Conservation (phyloP, 768 basidiomycete species). For the Mrakia gelida region DNA sequence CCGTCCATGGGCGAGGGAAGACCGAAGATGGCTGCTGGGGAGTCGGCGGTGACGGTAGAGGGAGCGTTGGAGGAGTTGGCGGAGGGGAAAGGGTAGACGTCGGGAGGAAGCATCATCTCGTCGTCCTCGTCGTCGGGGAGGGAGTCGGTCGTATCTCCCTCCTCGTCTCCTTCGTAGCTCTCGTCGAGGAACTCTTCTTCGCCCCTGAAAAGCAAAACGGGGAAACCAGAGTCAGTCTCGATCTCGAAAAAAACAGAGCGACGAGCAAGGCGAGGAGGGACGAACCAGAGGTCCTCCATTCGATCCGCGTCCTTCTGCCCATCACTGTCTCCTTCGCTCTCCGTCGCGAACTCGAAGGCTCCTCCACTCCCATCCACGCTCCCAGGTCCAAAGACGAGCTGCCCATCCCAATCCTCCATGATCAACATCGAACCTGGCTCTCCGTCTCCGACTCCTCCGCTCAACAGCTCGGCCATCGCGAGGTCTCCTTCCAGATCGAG, state of each 20-base stretch:
- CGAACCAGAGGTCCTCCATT: conserved; percentile 31
- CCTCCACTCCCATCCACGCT: conserved; percentile 13
- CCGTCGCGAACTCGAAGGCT: conserved; percentile 29
- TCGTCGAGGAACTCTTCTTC: conserved; percentile 25
- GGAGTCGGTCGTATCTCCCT: conserved; percentile 32
- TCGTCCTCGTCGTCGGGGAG: conserved; percentile 31
- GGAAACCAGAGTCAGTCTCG: neutral
- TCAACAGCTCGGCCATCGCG: conserved; percentile 3
- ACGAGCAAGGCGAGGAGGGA: too few species aligned
- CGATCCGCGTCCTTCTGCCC: conserved; percentile 26
- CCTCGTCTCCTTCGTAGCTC: conserved; percentile 29
- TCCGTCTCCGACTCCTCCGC: conserved; percentile 10
- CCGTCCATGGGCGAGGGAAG: conserved; percentile 3
- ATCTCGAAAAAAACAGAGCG: too few species aligned
- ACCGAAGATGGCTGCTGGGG: conserved; percentile 6
- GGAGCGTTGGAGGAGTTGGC: neutral
- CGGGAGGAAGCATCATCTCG: conserved; percentile 7
- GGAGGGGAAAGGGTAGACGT: conserved; percentile 2
- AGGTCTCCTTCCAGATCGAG: neutral
- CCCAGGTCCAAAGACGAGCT: conserved; percentile 25
- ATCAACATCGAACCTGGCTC: conserved; percentile 23
- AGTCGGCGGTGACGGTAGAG: conserved; percentile 3
- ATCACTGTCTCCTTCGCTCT: conserved; percentile 32
- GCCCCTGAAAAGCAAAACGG: neutral
- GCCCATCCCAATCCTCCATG: conserved; percentile 31